Percentiles rank a stretch among this genome's conserved stretches.
phyloP scores from a whole-genome alignment of 768 basidiomycete genomes.

The Trichaptum fuscoviolaceum region DNA sequence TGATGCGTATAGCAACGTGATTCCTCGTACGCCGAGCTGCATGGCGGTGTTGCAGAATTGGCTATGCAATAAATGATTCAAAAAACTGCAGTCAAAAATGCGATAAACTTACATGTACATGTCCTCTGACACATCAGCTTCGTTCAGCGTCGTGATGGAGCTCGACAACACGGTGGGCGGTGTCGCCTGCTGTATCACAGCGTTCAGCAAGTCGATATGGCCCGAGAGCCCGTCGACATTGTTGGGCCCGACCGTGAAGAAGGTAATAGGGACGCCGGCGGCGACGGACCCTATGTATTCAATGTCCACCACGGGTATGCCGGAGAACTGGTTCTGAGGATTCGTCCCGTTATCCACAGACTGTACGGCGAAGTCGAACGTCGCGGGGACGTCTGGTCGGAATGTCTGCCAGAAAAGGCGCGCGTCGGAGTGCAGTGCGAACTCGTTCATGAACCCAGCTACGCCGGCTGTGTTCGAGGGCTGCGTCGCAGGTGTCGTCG shows the following conservation, averaged over 20 bases:
- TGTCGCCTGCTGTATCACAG: conserved; percentile 10
- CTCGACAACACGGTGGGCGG: conserved; percentile 14
- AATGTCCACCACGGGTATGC: conserved; percentile 14
- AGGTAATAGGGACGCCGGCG: conserved; percentile 12
- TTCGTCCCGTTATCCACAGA: conserved; percentile 19
- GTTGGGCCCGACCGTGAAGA: conserved; percentile 14
- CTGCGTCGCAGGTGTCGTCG: conserved; percentile 15
- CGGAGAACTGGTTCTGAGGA: conserved; percentile 8
- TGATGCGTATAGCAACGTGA: conserved; percentile 56
- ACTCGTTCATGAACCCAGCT: conserved; percentile 18
- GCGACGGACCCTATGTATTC: conserved; percentile 19
- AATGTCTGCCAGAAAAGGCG: conserved; percentile 5
- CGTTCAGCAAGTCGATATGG: conserved; percentile 15
- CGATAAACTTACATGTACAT: too few species aligned
- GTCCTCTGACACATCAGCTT: too few species aligned
- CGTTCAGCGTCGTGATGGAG: conserved; percentile 9
- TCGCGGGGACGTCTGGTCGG: conserved; percentile 11
- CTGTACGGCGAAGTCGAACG: conserved; percentile 9
- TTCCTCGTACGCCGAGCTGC: conserved; percentile 35
- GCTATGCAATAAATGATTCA: conserved; percentile 3
- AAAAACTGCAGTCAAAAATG: too few species aligned
- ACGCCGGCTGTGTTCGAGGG: conserved; percentile 18
- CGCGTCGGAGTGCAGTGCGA: not conserved
- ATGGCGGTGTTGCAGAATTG: conserved; percentile 14
- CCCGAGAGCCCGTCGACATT: conserved; percentile 11